Conservation (phyloP, 805 yeast species). For the Candida jianshihensis region DNA sequence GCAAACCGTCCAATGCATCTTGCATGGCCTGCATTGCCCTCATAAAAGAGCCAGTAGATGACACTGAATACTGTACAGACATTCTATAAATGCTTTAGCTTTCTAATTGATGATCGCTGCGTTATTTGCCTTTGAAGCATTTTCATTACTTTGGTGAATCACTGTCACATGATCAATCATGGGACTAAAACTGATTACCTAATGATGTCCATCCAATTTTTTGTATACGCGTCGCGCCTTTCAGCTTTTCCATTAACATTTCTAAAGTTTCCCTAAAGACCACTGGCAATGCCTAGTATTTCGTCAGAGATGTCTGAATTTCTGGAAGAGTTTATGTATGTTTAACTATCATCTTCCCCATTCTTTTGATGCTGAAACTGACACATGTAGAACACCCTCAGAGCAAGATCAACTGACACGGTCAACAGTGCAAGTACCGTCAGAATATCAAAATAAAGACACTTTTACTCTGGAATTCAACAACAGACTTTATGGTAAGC, state of each 20-base stretch:
- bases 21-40: slow-evolving; percentile 70
- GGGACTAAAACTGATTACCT: too few relatives aligned
- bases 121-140: too few relatives aligned
- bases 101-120: background rate
- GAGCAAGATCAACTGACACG: background rate
- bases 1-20: slow-evolving; percentile 31
- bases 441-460: slow-evolving; percentile 9
- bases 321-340: background rate
- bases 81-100: slow-evolving; percentile 24
- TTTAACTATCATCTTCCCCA: too few relatives aligned
- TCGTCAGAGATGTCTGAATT: background rate
- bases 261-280: too few relatives aligned
- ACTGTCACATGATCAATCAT: too few relatives aligned
- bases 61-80: slow-evolving; percentile 45
- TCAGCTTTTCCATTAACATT: too few relatives aligned
- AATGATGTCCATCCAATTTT: too few relatives aligned
- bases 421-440: slow-evolving; percentile 2
- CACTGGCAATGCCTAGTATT: slow-evolving; percentile 1
- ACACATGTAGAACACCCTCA: background rate
- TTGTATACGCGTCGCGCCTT: background rate
- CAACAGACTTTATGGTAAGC: slow-evolving; percentile 42
- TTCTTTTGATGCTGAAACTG: too few relatives aligned
- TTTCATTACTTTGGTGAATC: too few relatives aligned
- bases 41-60: slow-evolving; percentile 71
- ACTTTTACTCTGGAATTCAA: slow-evolving; percentile 17